Evolutionary conservation across 148 eudicot species (phyloP).

Genomic region (Bassia scoparia): DNA sequence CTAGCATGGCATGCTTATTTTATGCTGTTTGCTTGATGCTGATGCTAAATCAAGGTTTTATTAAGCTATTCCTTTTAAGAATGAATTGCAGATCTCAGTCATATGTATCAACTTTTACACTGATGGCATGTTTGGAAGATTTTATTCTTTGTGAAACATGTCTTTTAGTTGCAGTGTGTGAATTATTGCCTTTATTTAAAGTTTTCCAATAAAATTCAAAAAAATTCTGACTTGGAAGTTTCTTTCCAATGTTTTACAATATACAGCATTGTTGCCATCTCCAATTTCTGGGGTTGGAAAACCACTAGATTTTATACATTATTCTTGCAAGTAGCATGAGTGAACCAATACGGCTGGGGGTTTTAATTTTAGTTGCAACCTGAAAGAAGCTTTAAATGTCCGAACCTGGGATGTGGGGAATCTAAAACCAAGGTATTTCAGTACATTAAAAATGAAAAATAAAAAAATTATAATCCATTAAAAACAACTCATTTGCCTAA

Average conservation of each 20-base stretch:
- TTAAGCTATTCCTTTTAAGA: not conserved
- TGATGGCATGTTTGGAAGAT: not conserved
- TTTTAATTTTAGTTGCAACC: not conserved
- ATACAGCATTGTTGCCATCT: not conserved
- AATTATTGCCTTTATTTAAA: not conserved
- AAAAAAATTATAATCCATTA: not conserved
- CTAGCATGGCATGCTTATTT: not conserved
- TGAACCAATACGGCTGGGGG: conserved; percentile 12
- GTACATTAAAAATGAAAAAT: not conserved
- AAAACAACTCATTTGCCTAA: conserved; percentile 1
- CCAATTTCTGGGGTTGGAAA: not conserved
- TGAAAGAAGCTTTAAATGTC: conserved; percentile 26
- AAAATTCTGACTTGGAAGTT: not conserved
- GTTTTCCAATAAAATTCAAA: not conserved
- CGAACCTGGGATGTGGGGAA: conserved; percentile 35
- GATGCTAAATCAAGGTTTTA: not conserved
- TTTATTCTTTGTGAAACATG: not conserved
- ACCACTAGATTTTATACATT: not conserved
- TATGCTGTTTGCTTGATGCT: not conserved
- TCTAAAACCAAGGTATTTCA: conserved; percentile 27
- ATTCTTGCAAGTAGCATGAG: not conserved
- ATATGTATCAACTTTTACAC: not conserved
- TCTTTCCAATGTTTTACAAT: not conserved
- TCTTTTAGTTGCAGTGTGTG: not conserved
- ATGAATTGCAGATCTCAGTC: not conserved